phyloP scores from a whole-genome alignment of 768 basidiomycete species.

The Pleurotus ostreatus region DNA sequence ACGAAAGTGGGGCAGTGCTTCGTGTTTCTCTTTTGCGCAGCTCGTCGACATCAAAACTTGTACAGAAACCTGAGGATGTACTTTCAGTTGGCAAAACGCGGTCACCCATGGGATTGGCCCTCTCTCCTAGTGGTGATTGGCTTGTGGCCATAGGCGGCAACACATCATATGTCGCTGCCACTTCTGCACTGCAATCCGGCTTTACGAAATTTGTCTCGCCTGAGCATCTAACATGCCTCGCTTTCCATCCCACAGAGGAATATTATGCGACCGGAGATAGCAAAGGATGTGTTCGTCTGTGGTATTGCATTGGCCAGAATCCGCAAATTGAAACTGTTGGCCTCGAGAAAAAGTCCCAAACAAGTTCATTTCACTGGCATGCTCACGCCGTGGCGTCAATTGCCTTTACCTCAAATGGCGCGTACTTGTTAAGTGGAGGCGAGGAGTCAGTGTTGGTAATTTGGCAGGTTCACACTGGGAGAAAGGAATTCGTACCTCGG shows the following conservation, averaged over 20 bases:
- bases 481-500: conserved; percentile 89
- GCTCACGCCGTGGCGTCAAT: conserved; percentile 88
- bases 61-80: conserved; percentile 47
- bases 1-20: conserved; percentile 55
- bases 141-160: conserved; percentile 71
- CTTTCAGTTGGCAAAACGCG: conserved; percentile 64
- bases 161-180: conserved; percentile 72
- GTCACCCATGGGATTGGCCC: conserved; percentile 54
- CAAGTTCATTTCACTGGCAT: conserved; percentile 92
- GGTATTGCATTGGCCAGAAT: conserved; percentile 84
- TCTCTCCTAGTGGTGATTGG: conserved; percentile 77
- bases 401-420: conserved; percentile 85
- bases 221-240: conserved; percentile 76
- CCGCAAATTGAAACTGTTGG: conserved; percentile 46
- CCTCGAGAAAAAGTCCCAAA: conserved; percentile 78
- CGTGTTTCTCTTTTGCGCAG: conserved; percentile 58
- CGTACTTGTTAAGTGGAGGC: conserved; percentile 90
- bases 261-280: conserved; percentile 95
- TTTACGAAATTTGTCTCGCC: conserved; percentile 83
- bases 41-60: conserved; percentile 33
- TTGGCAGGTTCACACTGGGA: conserved; percentile 90
- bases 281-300: conserved; percentile 80
- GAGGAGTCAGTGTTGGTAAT: conserved; percentile 96
- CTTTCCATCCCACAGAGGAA: conserved; percentile 85
- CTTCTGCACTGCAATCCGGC: conserved; percentile 52